Evolutionary conservation across 192 early-diverging fungal species (phyloP).

Genomic region (Oehlia diaphana): DNA sequence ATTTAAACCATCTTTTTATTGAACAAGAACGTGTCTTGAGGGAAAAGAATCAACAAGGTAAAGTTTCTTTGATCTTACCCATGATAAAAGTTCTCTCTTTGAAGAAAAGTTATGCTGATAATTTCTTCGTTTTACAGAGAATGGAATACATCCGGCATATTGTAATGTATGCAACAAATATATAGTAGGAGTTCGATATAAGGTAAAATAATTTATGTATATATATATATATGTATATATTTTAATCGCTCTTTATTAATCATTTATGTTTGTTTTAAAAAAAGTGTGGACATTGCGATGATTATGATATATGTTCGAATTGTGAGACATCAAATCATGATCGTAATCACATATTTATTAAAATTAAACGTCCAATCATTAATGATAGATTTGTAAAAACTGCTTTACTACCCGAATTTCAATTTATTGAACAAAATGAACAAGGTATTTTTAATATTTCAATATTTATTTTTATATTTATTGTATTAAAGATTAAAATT

Average conservation of each 20-base stretch:
- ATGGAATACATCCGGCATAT: not conserved
- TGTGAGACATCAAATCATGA: slow-evolving; percentile 50
- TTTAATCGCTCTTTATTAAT: too few relatives aligned
- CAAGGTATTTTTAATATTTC: not conserved
- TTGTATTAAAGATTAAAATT: not conserved
- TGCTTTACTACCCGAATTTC: not conserved
- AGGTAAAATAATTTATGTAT: slow-evolving; percentile 35
- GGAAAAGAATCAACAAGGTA: not conserved
- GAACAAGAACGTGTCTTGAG: not conserved
- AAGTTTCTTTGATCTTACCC: not conserved
- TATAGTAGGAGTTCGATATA: slow-evolving; percentile 49
- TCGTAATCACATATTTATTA: slow-evolving; percentile 44
- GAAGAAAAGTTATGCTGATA: not conserved
- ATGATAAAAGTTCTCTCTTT: too few relatives aligned
- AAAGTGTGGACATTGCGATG: slow-evolving; percentile 53
- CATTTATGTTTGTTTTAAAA: not conserved
- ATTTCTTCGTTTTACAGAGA: not conserved
- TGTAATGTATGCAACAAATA: slow-evolving; percentile 45
- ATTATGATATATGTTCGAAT: slow-evolving; percentile 64
- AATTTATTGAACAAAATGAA: slow-evolving; percentile 8
- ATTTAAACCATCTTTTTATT: not conserved
- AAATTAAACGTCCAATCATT: slow-evolving; percentile 42
- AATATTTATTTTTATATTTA: not conserved
- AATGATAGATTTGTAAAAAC: not conserved
- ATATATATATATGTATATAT: too few relatives aligned